Conservation (phyloP, 2,329 filamentous ascomycete species). For the Talaromyces sp. region DNA sequence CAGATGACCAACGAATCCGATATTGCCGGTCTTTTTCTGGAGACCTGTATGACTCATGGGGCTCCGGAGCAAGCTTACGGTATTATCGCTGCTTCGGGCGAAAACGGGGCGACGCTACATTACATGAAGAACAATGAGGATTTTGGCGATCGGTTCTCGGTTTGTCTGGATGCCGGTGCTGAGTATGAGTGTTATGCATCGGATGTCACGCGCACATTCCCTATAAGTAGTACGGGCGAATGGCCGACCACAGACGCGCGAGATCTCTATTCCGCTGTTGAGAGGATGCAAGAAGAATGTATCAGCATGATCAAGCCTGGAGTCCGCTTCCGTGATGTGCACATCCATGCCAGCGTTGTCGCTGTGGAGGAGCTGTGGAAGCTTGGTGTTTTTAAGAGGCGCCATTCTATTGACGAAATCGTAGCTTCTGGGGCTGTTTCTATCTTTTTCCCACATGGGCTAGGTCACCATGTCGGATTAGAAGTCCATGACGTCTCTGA, state of each 20-base stretch:
- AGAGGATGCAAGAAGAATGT: slow-evolving; percentile 79
- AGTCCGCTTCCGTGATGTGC: slow-evolving; percentile 76
- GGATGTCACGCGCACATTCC: slow-evolving; percentile 80
- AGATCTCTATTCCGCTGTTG: slow-evolving; percentile 77
- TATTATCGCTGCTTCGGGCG: slow-evolving; percentile 77
- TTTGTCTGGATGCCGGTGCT: slow-evolving; percentile 80
- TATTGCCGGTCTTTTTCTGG: slow-evolving; percentile 75
- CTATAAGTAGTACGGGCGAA: slow-evolving; percentile 60
- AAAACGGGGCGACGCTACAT: slow-evolving; percentile 79
- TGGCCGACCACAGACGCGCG: slow-evolving; percentile 61
- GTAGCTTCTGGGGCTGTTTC: slow-evolving; percentile 35
- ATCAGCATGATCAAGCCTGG: slow-evolving; percentile 70
- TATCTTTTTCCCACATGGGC: slow-evolving; percentile 43
- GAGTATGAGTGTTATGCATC: slow-evolving; percentile 72
- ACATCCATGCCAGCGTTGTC: slow-evolving; percentile 73
- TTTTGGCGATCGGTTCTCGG: slow-evolving; percentile 67
- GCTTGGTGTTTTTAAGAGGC: slow-evolving; percentile 67
- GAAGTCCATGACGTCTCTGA: slow-evolving; percentile 46
- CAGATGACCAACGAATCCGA: slow-evolving; percentile 73
- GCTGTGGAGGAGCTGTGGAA: slow-evolving; percentile 74
- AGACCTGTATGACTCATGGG: slow-evolving; percentile 69
- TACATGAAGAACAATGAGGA: slow-evolving; percentile 77
- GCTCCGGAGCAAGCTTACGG: slow-evolving; percentile 83
- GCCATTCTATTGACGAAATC: slow-evolving; percentile 54
- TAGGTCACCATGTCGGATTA: slow-evolving; percentile 59